These are phyloP conservation scores for Aspergillus japonicus DNA, from an alignment of 2,329 filamentous ascomycete species.

Conservation along the genomic window DNA sequence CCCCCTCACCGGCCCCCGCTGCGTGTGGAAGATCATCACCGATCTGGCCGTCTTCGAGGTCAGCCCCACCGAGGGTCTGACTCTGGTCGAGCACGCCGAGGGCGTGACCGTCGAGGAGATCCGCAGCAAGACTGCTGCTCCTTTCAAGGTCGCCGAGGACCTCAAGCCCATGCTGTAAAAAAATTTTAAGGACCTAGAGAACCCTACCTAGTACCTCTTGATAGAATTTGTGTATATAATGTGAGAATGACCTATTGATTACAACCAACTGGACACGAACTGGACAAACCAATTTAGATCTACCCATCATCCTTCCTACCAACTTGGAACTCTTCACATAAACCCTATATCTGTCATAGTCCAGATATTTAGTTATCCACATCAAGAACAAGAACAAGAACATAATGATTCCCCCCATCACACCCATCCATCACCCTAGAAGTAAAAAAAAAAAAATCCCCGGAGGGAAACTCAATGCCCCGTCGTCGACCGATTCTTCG, in stretches of 20 bases:
- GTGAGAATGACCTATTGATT: neutral
- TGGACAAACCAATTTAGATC: neutral
- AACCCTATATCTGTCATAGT: no score
- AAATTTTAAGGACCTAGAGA: neutral
- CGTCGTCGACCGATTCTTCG: constrained; percentile 1
- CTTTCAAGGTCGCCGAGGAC: constrained; percentile 62
- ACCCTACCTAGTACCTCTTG: no score
- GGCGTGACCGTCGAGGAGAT: constrained; percentile 69
- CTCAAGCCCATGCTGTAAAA: constrained; percentile 52
- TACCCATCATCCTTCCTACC: no score
- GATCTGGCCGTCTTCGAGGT: constrained; percentile 74
- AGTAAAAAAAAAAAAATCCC: neutral
- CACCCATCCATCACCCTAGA: no score
- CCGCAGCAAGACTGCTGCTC: constrained; percentile 67
- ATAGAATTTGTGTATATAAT: constrained; percentile 4
- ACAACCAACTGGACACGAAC: neutral
- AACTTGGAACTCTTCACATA: no score
- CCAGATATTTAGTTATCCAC: no score
- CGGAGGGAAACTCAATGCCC: neutral
- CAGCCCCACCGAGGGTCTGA: constrained; percentile 57
- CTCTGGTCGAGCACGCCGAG: constrained; percentile 68
- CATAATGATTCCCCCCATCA: no score
- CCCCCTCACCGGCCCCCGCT: constrained; percentile 64
- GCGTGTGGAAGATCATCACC: constrained; percentile 70
- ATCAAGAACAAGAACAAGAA: no score